A percentile compares a stretch with the other conserved stretches of the same genome.
Evolutionary conservation across 805 yeast genomes (phyloP).

Genomic region (Hanseniaspora nectarophila): DNA sequence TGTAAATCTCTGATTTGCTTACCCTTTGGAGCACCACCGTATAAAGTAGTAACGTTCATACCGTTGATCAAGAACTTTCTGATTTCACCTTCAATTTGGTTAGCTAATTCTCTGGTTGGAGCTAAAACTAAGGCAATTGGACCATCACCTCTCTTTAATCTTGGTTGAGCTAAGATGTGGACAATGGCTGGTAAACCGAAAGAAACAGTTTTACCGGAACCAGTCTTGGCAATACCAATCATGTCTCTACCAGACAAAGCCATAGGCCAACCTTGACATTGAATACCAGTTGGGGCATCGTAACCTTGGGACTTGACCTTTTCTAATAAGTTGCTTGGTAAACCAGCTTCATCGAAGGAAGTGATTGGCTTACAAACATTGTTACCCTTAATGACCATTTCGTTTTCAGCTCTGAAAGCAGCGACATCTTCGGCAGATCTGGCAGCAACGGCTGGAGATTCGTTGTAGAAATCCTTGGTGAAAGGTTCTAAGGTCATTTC

Average conservation of each 20-base stretch:
- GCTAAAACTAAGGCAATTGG: constrained; percentile 92
- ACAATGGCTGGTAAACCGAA: constrained; percentile 95
- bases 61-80: constrained; percentile 81
- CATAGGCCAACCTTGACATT: constrained; percentile 99
- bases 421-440: constrained; percentile 65
- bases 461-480: constrained; percentile 89
- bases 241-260: constrained; percentile 96
- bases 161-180: constrained; percentile 96
- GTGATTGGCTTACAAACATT: constrained; percentile 93
- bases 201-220: constrained; percentile 96
- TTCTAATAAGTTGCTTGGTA: constrained; percentile 82
- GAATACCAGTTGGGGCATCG: constrained; percentile 88
- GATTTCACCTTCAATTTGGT: constrained; percentile 92
- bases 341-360: constrained; percentile 90
- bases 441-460: constrained; percentile 62
- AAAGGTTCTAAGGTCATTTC: constrained; percentile 58
- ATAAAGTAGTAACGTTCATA: constrained; percentile 92
- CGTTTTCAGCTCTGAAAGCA: constrained; percentile 66
- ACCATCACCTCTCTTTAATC: constrained; percentile 87
- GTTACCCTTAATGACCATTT: constrained; percentile 73
- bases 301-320: constrained; percentile 90
- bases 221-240: constrained; percentile 98
- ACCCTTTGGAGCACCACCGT: constrained; percentile 99
- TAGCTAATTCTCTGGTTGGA: constrained; percentile 98
- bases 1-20: constrained; percentile 92